Evolutionary conservation across 2,329 filamentous ascomycete species (phyloP), one percentile per base, ranked within the genome.

Genomic region (Aspergillus sp.): DNA sequence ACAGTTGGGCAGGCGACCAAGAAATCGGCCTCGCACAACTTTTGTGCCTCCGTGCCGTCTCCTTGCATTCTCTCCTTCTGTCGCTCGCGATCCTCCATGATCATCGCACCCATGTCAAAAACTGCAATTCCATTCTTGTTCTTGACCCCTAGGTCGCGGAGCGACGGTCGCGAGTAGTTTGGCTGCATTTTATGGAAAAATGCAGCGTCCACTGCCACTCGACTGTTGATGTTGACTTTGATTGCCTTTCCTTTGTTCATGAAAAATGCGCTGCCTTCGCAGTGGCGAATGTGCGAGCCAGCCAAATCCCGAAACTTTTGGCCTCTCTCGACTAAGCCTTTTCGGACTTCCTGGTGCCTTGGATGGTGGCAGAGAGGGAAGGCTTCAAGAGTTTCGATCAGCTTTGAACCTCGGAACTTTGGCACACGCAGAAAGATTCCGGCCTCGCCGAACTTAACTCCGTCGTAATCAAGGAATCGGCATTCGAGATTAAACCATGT

Each of bases 301-400:
- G 12, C 34, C 17, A 49, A 39, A 39, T 49, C 17, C 17, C 48
- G 17, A 39, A 49, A 49, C 34, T 41, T 49, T 49, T 49, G 48
- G 20, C 48, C 48, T 24, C 48, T 38, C 20, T 49, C 20, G 13
- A 49, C 34, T 18, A 49, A 49, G 36, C 41, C 48, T 38, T 39
- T 17, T n/a, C 17, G 32, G 34, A 49, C 12, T 17, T 49, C 18
- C 34, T 41, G 11, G 34, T 39, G 18, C 18, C 20, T 39, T 39
- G 32, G 48, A 39, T 49, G 32, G 32, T 49, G 20, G 32, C 20
- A n/a, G 48, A 49, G 48, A 39, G 48, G 48, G 34, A 49, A 49
- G 32, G 34, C 48, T 13, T 49, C 32, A 45, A 45, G 22, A 18
- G 18, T 42, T 17, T 42, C 18, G 39, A 42, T 42, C 17, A 9